Conservation (phyloP, 306 rosid species). For the Hippophae gyantsensis region DNA sequence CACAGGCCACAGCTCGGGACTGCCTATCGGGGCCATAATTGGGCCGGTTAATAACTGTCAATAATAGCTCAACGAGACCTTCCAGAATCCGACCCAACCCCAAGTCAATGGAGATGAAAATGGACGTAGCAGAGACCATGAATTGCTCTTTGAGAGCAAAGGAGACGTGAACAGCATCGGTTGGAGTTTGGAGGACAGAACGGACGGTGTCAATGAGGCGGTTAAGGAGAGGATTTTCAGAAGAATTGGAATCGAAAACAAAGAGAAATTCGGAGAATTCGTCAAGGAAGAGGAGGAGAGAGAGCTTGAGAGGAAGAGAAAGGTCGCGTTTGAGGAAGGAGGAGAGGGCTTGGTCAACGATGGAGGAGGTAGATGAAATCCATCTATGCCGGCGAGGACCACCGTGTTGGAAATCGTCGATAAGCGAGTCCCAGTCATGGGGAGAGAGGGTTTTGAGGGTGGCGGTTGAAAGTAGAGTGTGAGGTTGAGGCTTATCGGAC, state of each 20-base stretch:
- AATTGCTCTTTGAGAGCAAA: conserved; percentile 66
- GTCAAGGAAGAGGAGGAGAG: conserved; percentile 66
- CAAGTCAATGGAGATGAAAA: conserved; percentile 40
- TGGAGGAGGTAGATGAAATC: conserved; percentile 34
- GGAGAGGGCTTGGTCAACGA: conserved; percentile 56
- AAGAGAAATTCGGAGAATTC: conserved; percentile 51
- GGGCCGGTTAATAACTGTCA: conserved; percentile 71
- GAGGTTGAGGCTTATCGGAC: conserved; percentile 31
- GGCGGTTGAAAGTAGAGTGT: conserved; percentile 8
- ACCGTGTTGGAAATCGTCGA: conserved; percentile 76
- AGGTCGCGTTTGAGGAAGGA: conserved; percentile 60
- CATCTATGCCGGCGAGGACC: conserved; percentile 42
- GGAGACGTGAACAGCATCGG: conserved; percentile 41
- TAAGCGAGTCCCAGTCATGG: conserved; percentile 73
- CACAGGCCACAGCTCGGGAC: conserved; percentile 67
- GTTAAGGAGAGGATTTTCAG: conserved; percentile 18
- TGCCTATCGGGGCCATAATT: conserved; percentile 65
- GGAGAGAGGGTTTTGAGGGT: conserved; percentile 46
- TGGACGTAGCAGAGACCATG: conserved; percentile 68
- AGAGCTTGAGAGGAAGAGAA: conserved; percentile 53
- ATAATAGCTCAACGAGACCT: conserved; percentile 50
- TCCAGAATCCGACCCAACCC: conserved; percentile 22
- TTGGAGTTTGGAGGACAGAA: conserved; percentile 47
- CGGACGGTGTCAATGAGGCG: conserved; percentile 57
- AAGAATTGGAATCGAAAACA: conserved; percentile 1